Base-by-base conservation (phyloP, 805 yeast genomes). In the Millerago galiae region DNA sequence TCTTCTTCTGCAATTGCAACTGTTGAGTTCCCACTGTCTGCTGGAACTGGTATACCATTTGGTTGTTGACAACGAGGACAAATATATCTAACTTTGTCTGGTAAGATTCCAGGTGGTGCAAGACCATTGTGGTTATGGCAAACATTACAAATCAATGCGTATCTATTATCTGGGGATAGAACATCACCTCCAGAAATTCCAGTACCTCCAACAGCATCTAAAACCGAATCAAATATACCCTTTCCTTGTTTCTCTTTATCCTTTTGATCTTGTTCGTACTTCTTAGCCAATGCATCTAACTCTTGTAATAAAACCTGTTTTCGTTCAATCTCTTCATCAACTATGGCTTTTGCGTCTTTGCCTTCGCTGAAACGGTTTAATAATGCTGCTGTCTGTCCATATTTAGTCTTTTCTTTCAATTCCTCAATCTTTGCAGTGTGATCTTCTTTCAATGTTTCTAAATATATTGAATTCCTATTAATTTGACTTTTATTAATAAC, bases 71-170 rank as follows among this genome's bases (percentile, higher is more conserved):
- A 85, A 17, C 62, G 61, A 8, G 88, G 84, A 63, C 95, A 86
- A 2, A 66, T 55, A 52, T 81, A 86, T 40, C 60, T 62, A 8
- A 83, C 77, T 5, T 59, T 54, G 2, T 51, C 53, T 0, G 91
- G 82, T 3, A 57, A 46, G 45, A 71, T 63, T 8, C 83, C 82
- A 2, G 85, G 88, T 4, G 88, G 85, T 0, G 95, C 95, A 35
- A 86, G 68, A 1, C 95, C 95, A 55, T 87, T 86, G 60, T 86
- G 95, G 14, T 68, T 68, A 17, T 60, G 65, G 55, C 95, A 86
- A n/a, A 68, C 62, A 15, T 55, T 49, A 58, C 95, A 86, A 13
- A 86, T 82, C 50, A 86, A 67, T 0, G 95, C 95, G 56, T 70
- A 83, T 35, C 95, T 61, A 44, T 66, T 65, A 35, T 76, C 75